Evolutionary conservation across 495 filamentous ascomycete genomes (phyloP).

Genomic region (Halenospora varia): DNA sequence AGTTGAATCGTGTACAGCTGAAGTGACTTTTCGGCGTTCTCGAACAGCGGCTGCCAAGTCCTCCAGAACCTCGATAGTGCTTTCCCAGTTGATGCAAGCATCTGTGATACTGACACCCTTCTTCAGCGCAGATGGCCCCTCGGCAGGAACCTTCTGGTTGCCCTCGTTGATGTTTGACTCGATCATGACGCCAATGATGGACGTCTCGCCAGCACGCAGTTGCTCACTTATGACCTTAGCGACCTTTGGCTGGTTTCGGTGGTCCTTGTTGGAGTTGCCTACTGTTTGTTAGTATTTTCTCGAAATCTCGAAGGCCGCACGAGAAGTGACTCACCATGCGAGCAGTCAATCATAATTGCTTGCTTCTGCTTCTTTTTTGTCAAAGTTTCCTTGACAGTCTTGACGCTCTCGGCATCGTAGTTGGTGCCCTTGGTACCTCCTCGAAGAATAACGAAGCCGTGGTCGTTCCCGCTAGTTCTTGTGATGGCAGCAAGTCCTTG

Average conservation of each 20-base stretch:
- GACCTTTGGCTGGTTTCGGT: constrained; percentile 89
- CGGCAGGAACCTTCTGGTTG: constrained; percentile 87
- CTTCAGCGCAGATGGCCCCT: constrained; percentile 73
- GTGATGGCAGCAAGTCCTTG: constrained; percentile 95
- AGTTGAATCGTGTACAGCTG: neutral
- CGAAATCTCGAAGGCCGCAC: neutral
- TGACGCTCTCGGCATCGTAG: constrained; percentile 81
- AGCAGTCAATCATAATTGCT: constrained; percentile 97
- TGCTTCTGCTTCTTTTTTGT: constrained; percentile 80
- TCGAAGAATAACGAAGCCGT: constrained; percentile 93
- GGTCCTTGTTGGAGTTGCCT: constrained; percentile 74
- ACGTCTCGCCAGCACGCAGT: constrained; percentile 79
- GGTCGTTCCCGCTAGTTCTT: constrained; percentile 85
- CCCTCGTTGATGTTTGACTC: constrained; percentile 97
- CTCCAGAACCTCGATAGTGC: constrained; percentile 80
- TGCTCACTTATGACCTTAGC: constrained; percentile 79
- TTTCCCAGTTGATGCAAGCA: constrained; percentile 94
- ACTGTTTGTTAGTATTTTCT: constrained; percentile 21
- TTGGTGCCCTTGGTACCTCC: constrained; percentile 94
- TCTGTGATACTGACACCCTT: constrained; percentile 97
- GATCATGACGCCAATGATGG: constrained; percentile 96
- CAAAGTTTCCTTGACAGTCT: constrained; percentile 72
- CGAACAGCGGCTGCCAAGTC: constrained; percentile 82
- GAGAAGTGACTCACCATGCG: constrained; percentile 60
- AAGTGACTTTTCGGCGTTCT: constrained; percentile 52